Percentiles rank a stretch among this genome's conserved stretches.
Evolutionary conservation across 2,329 filamentous ascomycete genomes (phyloP).

Genomic region (Ophiostoma quercus): DNA sequence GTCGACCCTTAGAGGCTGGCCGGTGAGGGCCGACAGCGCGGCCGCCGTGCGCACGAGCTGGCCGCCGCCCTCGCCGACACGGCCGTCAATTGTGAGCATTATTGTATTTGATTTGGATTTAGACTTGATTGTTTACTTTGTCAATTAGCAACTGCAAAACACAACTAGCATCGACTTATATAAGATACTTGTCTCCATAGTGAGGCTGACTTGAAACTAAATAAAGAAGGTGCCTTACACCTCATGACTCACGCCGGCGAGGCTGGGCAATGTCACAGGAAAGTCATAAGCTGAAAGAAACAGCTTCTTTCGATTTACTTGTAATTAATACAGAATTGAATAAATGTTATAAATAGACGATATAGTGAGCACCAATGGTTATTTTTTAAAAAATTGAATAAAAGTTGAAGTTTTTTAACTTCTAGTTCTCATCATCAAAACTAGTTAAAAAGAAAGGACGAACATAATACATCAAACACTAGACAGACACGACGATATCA

Average conservation of each 20-base stretch:
- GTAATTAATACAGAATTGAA: no score
- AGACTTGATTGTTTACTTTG: not conserved
- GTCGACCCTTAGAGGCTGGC: slow-evolving; percentile 48
- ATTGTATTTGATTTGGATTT: not conserved
- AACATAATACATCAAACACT: no score
- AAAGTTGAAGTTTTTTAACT: no score
- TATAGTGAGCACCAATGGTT: no score
- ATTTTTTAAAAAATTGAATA: no score
- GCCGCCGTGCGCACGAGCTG: slow-evolving; percentile 56
- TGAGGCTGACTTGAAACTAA: not conserved
- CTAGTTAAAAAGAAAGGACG: no score
- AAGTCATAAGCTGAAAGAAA: not conserved
- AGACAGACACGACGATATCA: no score
- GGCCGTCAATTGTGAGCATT: slow-evolving; percentile 49
- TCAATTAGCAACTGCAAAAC: no score
- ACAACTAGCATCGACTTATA: not conserved
- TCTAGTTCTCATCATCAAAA: no score
- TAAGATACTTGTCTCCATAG: not conserved
- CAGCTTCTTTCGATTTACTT: no score
- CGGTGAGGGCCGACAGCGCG: slow-evolving; percentile 51
- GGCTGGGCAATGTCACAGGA: not conserved
- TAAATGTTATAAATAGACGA: no score
- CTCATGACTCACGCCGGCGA: slow-evolving; percentile 3
- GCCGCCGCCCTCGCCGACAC: slow-evolving; percentile 57
- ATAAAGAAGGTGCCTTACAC: not conserved